Conservation (phyloP, 208 protist genomes). For the Wallacemonas sp. region DNA sequence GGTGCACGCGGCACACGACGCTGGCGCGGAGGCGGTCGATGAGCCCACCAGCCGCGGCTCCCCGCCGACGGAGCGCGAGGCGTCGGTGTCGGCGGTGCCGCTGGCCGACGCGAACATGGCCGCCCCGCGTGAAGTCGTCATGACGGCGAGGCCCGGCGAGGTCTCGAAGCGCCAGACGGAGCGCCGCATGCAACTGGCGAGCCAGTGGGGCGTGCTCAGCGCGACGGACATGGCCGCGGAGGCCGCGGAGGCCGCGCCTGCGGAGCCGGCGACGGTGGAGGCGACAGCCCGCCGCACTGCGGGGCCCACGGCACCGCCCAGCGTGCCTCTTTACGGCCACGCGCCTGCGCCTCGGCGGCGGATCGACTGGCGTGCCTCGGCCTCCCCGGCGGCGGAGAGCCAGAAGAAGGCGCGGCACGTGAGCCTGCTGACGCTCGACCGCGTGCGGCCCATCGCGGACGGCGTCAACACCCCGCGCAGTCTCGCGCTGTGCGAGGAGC, state of each 20-base stretch:
- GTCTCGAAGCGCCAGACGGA: constrained; percentile 15
- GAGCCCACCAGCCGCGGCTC: background rate
- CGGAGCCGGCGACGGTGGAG: constrained; percentile 4
- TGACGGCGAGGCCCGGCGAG: constrained; percentile 9
- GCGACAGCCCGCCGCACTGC: background rate
- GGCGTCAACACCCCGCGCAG: constrained; percentile 81
- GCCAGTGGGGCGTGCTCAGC: constrained; percentile 6
- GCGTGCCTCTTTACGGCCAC: constrained; percentile 8
- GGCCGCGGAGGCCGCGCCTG: constrained; percentile 5
- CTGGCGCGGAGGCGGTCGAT: background rate
- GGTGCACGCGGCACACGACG: background rate
- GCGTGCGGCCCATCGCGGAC: constrained; percentile 33
- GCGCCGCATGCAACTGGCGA: constrained; percentile 10
- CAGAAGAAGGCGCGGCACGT: constrained; percentile 23
- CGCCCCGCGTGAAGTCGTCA: constrained; percentile 9
- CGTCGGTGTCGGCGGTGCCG: background rate
- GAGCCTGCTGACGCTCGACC: constrained; percentile 57
- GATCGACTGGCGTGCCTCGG: background rate
- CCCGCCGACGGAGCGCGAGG: background rate
- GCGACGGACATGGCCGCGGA: background rate
- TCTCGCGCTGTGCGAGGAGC: constrained; percentile 51
- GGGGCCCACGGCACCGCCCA: background rate
- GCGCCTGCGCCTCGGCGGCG: background rate
- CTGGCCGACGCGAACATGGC: background rate
- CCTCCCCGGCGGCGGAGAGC: background rate